A percentile compares a stretch with the other conserved stretches of the same genome.
These are phyloP conservation scores for Cucurbita moschata DNA, from an alignment of 306 rosid genomes.

Conservation along the genomic window DNA sequence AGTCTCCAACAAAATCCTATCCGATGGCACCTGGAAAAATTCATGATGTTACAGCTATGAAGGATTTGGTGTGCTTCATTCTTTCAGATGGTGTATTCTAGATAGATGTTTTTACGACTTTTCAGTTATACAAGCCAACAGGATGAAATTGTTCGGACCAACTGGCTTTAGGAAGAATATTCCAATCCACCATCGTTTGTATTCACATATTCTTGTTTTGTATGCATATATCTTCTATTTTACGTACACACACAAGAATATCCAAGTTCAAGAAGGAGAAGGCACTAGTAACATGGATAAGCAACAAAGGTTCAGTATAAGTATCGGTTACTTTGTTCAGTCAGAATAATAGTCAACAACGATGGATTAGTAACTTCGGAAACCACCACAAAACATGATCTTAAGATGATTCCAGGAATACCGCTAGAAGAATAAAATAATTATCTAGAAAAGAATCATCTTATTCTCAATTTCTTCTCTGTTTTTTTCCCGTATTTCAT, in stretches of 20 bases:
- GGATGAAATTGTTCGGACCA: not conserved
- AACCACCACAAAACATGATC: not conserved
- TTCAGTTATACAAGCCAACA: not conserved
- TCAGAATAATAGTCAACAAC: no score
- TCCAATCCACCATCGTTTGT: not conserved
- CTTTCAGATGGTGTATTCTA: not conserved
- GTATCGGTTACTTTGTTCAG: not conserved
- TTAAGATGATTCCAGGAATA: not conserved
- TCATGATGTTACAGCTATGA: not conserved
- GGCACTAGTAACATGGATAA: not conserved
- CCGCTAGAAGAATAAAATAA: not conserved
- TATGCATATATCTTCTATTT: not conserved
- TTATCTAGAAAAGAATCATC: not conserved
- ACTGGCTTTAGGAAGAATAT: not conserved
- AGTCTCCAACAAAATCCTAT: conserved; percentile 75
- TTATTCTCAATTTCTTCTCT: not conserved
- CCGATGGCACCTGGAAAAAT: conserved; percentile 47
- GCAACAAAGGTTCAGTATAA: not conserved
- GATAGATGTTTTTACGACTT: not conserved
- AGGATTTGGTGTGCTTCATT: not conserved
- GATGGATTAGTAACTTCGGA: not conserved
- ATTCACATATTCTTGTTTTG: not conserved
- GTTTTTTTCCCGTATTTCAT: no score
- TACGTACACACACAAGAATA: not conserved
- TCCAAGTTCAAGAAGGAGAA: not conserved